These are phyloP conservation scores for Piper longum DNA, from an alignment of 164 flowering plant genomes.

Conservation along the genomic window DNA sequence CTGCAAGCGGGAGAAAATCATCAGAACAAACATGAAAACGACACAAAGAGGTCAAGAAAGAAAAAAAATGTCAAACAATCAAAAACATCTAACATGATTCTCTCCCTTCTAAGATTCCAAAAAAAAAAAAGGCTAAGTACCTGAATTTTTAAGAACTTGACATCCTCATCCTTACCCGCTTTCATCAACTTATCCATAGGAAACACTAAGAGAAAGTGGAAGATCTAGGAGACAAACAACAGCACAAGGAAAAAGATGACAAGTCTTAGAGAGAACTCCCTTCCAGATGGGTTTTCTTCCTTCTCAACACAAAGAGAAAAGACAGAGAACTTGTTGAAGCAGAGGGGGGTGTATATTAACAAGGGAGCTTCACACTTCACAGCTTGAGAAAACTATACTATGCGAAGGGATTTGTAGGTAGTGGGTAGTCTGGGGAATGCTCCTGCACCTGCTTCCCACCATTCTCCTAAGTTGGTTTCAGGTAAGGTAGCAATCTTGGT, in stretches of 20 bases:
- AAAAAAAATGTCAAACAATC: background rate
- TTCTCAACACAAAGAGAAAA: background rate
- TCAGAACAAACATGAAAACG: slow-evolving; percentile 6
- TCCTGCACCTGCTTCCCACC: background rate
- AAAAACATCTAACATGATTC: background rate
- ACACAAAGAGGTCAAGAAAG: slow-evolving; percentile 5
- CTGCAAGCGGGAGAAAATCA: slow-evolving; percentile 31
- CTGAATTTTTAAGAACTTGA: slow-evolving; percentile 65
- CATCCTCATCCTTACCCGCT: slow-evolving; percentile 39
- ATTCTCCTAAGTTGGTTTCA: background rate
- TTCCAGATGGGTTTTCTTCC: background rate
- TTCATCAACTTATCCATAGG: slow-evolving; percentile 24
- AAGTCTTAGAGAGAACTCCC: background rate
- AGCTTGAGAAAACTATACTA: background rate
- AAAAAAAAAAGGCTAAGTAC: slow-evolving; percentile 15
- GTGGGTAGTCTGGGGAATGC: slow-evolving; percentile 6
- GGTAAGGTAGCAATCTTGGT: background rate
- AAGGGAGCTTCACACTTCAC: background rate
- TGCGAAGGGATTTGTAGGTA: background rate
- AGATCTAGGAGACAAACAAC: slow-evolving; percentile 1
- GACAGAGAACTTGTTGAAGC: background rate
- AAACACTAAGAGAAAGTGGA: background rate
- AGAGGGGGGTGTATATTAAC: background rate
- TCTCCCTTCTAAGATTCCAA: background rate
- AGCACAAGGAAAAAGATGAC: background rate